These are phyloP conservation scores for Phycomyces nitens DNA, from an alignment of 192 early-diverging fungal species.

Conservation along the genomic window DNA sequence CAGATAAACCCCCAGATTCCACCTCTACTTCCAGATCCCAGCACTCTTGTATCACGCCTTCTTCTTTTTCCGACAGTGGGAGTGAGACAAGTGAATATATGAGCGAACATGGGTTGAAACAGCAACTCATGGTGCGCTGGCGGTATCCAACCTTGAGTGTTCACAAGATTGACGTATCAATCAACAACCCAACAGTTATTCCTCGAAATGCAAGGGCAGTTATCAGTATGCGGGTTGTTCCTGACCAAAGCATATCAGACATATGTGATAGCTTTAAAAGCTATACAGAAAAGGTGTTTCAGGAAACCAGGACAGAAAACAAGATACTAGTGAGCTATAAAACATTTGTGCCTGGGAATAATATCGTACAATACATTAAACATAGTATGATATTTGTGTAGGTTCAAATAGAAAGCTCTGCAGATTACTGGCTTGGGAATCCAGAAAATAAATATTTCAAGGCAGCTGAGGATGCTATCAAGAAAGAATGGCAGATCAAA, in stretches of 20 bases:
- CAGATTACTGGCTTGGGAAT: constrained; percentile 78
- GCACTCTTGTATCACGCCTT: constrained; percentile 5
- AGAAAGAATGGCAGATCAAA: constrained; percentile 53
- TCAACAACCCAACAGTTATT: constrained; percentile 65
- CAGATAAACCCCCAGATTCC: not conserved
- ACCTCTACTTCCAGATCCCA: not conserved
- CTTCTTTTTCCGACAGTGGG: not conserved
- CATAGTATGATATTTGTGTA: too few relatives aligned
- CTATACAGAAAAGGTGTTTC: constrained; percentile 51
- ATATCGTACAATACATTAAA: too few relatives aligned
- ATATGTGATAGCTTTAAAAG: constrained; percentile 53
- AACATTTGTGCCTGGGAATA: too few relatives aligned
- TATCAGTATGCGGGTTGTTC: constrained; percentile 72
- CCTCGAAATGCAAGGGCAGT: constrained; percentile 58
- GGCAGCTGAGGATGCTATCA: constrained; percentile 62
- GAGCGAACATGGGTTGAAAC: constrained; percentile 18
- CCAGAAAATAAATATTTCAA: constrained; percentile 58
- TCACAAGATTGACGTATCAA: constrained; percentile 69
- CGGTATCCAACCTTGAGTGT: constrained; percentile 68
- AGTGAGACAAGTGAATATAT: not conserved
- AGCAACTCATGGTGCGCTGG: constrained; percentile 65
- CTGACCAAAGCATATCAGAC: constrained; percentile 61
- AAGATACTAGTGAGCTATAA: constrained; percentile 37
- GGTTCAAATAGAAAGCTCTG: constrained; percentile 58
- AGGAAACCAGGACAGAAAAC: constrained; percentile 41